Evolutionary conservation across 805 yeast genomes (phyloP), one percentile per base, ranked within the genome.

Genomic region (Saturnispora diversa): DNA sequence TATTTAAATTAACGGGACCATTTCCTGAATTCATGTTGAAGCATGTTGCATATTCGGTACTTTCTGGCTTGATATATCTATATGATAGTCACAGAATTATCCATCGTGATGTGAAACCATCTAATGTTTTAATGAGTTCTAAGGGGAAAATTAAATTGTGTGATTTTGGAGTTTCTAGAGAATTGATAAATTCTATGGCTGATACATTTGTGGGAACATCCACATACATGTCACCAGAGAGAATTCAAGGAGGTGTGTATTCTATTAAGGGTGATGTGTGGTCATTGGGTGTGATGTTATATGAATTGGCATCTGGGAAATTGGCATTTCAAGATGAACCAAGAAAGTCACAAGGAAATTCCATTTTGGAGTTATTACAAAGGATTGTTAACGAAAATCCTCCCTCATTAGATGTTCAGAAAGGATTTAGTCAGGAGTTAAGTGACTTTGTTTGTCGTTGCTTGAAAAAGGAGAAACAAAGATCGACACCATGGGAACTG

Each of bases 161-260:
- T 63, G 99, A 92, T 62, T 92, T 92, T 65, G 99, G 99, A 17
- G 99, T 92, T 6, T 78, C 88, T 23, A 77, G 96, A 45, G 95
- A 87, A 56, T 69, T 92, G 38, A 84, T 85, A 42, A 87, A 90
- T 60, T 92, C 98, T 1, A 74, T 92, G 44, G 98, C 97, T 0
- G 96, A 92, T 54, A 92, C 98, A 0, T 92, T 92, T 67, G 97
- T 92, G 8, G 99, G 99, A 1, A 92, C 99, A 0, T 86, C 96
- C 1, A 86, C 94, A 0, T 92, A 92, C 58, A 92, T 92, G 94
- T 84, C 95, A 1, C 99, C 99, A 0, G 99, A 92, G 54, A 72
- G 99, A 47, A 90, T 92, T 41, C 95, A 87, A 62, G 99, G 99
- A 15, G 85, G 84, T 31, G 80, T 80, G 8, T 92, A 92, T 62